Evolutionary conservation across 2,329 filamentous ascomycete genomes (phyloP).

Genomic region (Pestalotiopsis sp.): DNA sequence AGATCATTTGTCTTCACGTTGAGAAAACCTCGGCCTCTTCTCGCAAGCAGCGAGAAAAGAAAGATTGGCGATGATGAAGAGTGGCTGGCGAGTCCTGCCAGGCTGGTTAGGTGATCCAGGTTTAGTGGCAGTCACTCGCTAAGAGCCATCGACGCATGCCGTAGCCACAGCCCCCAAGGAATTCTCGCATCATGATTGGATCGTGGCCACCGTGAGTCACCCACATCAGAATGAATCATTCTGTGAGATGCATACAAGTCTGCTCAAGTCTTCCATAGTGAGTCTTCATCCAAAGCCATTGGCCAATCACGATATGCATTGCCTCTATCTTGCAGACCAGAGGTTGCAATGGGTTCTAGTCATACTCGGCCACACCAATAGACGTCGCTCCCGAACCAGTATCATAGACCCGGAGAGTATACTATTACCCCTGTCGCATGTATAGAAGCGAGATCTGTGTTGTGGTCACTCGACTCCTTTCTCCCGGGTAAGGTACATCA

Average conservation of each 20-base stretch:
- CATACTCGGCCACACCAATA: neutral
- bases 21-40: no score
- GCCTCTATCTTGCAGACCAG: neutral
- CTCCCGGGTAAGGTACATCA: neutral
- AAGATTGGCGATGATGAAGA: no score
- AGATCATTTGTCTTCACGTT: no score
- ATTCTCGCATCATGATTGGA: neutral
- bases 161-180: neutral
- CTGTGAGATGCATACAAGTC: neutral
- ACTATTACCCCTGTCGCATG: neutral
- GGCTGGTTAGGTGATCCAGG: neutral
- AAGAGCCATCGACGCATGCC: neutral
- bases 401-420: neutral
- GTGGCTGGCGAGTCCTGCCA: no score
- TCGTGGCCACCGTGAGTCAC: neutral
- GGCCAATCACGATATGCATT: neutral
- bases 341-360: neutral
- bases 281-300: neutral
- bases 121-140: neutral
- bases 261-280: neutral
- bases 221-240: neutral
- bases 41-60: no score
- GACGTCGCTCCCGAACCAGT: neutral
- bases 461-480: neutral
- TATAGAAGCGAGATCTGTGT: neutral